Evolutionary conservation across 768 basidiomycete species (phyloP), one percentile per base, ranked within the genome.

Genomic region (Gautieria morchelliformis): DNA sequence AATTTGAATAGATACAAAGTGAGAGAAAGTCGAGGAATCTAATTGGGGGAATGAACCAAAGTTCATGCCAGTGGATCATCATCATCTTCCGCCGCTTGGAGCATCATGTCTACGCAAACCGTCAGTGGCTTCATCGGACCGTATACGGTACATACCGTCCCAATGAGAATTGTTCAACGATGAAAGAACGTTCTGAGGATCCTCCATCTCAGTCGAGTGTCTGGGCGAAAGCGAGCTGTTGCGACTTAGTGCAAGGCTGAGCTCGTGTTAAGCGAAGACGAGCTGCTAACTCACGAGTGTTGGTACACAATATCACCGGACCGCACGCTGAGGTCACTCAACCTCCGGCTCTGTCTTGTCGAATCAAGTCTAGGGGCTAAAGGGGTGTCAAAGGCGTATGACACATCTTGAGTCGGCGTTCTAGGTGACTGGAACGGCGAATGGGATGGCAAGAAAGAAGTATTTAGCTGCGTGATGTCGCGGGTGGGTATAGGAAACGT

Each of bases 111-210:
- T 52, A n/a, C 27, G 3, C 32, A 35, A n/a, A 19, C 20, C 14
- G 20, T 19, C 11, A 52, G 27, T n/a, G 24, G 51, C 33, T n/a
- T 37, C 20, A 37, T 51, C 20, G 24, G 33, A 9, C 32, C 48
- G 0, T 22, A 22, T 7, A 49, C 35, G 52, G 8, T 4, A 69
- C 83, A 63, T 63, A 84, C 85, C 84, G 64, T 82, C 81, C 86
- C 86, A 87, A 52, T 81, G 73, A n/a, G 85, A 85, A 59, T 75
- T 78, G 59, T 84, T 77, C 70, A 85, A 78, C 11, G 83, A 78
- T 19, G 76, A 74, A 19, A 83, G 67, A 20, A 84, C 73, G 57
- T 78, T 71, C 7, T 61, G 56, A 72, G 77, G 20, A 67, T 71
- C 68, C 70, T 72, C 62, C 67, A 53, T 50, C 19, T 41, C 39